phyloP scores from a whole-genome alignment of 1,284 basidiomycete genomes.

The Tausonia pullulans region DNA sequence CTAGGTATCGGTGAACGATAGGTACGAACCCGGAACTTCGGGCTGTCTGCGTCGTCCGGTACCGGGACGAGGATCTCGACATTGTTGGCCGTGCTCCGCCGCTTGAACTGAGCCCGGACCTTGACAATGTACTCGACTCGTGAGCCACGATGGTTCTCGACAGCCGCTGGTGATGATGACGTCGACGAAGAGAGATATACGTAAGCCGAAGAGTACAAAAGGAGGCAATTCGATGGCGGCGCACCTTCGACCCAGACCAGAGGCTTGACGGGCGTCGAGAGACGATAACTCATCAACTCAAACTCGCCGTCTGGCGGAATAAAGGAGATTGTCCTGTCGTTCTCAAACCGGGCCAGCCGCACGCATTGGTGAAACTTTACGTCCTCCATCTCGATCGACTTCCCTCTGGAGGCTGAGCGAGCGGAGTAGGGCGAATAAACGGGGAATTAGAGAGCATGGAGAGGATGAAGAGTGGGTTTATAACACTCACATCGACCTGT shows the following conservation, averaged over 20 bases:
- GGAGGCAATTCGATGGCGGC: not conserved
- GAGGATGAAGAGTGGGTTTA: not conserved
- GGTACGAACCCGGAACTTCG: conserved; percentile 74
- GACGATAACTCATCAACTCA: conserved; percentile 93
- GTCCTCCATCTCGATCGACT: conserved; percentile 99
- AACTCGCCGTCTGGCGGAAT: conserved; percentile 99
- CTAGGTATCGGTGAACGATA: too few species aligned
- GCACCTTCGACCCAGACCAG: conserved; percentile 82
- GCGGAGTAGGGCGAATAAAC: not conserved
- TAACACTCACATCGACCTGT: conserved; percentile 72
- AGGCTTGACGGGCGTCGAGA: conserved; percentile 93
- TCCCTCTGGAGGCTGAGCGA: conserved; percentile 47
- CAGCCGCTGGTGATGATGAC: conserved; percentile 47
- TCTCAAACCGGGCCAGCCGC: conserved; percentile 96
- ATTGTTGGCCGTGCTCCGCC: conserved; percentile 91
- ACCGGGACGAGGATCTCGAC: conserved; percentile 98
- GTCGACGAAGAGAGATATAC: not conserved
- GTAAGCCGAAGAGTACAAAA: not conserved
- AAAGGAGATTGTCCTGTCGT: conserved; percentile 97
- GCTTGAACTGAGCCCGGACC: conserved; percentile 95
- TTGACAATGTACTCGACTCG: conserved; percentile 98
- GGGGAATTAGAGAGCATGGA: not conserved
- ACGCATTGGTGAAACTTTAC: conserved; percentile 99
- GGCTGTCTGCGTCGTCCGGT: conserved; percentile 95
- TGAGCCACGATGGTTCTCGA: conserved; percentile 87